phyloP scores from a whole-genome alignment of 1,139 yeast genomes.

The Debaryomycetaceae sp. region DNA sequence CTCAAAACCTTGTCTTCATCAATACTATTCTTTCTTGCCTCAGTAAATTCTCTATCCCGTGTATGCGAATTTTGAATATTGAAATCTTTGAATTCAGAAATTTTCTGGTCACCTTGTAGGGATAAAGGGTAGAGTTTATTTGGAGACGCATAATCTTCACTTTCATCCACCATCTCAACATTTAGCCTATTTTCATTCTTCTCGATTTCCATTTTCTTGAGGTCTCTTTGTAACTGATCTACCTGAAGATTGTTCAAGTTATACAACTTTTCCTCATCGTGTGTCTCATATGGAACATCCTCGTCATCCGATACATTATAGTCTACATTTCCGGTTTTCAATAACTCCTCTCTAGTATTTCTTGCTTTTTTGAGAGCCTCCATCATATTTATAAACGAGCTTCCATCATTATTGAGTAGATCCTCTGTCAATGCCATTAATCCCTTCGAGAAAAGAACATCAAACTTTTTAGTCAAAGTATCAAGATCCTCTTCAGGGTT shows the following conservation, averaged over 20 bases:
- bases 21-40: too few species aligned
- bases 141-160: slow-evolving; percentile 18
- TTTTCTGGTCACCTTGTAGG: too few species aligned
- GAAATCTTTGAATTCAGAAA: too few species aligned
- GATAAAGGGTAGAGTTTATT: too few species aligned
- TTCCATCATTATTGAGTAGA: slow-evolving; percentile 69
- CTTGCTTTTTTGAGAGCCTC: slow-evolving; percentile 66
- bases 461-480: slow-evolving; percentile 6
- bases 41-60: too few species aligned
- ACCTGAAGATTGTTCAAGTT: neutral
- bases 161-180: slow-evolving; percentile 15
- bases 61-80: too few species aligned
- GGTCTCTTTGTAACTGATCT: slow-evolving; percentile 1
- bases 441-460: slow-evolving; percentile 28
- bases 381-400: slow-evolving; percentile 72
- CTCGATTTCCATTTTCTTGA: slow-evolving; percentile 1
- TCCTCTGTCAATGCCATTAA: slow-evolving; percentile 73
- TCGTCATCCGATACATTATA: slow-evolving; percentile 12
- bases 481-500: slow-evolving; percentile 13
- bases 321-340: slow-evolving; percentile 15
- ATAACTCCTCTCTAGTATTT: slow-evolving; percentile 45
- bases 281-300: slow-evolving; percentile 7
- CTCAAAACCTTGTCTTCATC: slow-evolving; percentile 25
- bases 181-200: slow-evolving; percentile 1
- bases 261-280: neutral